phyloP scores from a whole-genome alignment of 192 early-diverging fungal species.

The Umbelopsis sp. region DNA sequence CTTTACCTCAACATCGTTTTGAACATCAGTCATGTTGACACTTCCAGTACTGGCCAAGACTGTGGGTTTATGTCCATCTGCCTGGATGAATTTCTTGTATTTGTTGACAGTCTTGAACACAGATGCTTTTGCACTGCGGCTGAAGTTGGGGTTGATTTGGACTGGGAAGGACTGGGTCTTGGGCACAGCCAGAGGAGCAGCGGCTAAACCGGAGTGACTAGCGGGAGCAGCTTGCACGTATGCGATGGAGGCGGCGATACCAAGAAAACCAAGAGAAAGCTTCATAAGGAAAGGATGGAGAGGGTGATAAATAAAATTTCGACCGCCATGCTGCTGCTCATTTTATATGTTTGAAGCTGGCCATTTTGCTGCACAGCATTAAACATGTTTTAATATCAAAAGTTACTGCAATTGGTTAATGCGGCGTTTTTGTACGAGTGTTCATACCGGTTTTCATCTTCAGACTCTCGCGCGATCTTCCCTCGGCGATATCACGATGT shows the following conservation, averaged over 20 bases:
- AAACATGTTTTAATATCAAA: not conserved
- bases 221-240: slow-evolving; percentile 14
- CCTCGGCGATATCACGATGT: not conserved
- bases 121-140: slow-evolving; percentile 18
- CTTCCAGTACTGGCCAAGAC: slow-evolving; percentile 15
- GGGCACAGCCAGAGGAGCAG: slow-evolving; percentile 1
- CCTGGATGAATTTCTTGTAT: not conserved
- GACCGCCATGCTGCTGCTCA: not conserved
- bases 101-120: slow-evolving; percentile 12
- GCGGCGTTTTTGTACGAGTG: not conserved
- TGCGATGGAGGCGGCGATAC: slow-evolving; percentile 11
- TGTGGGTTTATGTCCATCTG: not conserved
- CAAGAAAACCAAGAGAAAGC: not conserved
- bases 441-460: not conserved
- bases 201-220: not conserved
- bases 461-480: slow-evolving; percentile 1
- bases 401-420: slow-evolving; percentile 22
- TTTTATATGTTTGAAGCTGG: not conserved
- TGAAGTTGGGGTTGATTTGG: slow-evolving; percentile 1
- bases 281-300: slow-evolving; percentile 17
- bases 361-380: not conserved
- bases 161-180: slow-evolving; percentile 2
- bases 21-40: slow-evolving; percentile 42
- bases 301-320: not conserved
- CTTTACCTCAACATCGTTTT: slow-evolving; percentile 47